phyloP scores from a whole-genome alignment of 1,284 basidiomycete species.

The Schizophyllum amplum region DNA sequence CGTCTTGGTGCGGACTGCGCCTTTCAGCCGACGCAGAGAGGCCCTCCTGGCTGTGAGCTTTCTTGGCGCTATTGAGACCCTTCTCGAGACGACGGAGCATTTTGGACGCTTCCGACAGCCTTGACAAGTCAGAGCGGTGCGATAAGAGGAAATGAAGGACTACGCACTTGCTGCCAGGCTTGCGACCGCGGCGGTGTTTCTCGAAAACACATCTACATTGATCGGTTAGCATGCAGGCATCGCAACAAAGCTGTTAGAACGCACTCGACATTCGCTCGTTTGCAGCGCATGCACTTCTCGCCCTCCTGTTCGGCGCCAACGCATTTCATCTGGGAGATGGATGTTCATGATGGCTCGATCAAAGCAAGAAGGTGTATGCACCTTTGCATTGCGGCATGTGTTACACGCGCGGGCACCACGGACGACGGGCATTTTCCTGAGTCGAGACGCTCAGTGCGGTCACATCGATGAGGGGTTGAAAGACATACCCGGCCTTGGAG shows the following conservation, averaged over 20 bases:
- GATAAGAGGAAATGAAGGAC: constrained; percentile 7
- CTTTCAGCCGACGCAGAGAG: constrained; percentile 25
- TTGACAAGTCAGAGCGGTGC: constrained; percentile 19
- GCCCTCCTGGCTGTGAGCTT: constrained; percentile 33
- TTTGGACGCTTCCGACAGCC: constrained; percentile 78
- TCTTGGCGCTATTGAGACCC: constrained; percentile 69
- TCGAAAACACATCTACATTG: constrained; percentile 69
- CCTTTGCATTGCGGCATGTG: constrained; percentile 77
- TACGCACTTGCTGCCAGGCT: constrained; percentile 79
- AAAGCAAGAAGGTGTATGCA: constrained; percentile 20
- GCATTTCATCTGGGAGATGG: constrained; percentile 67
- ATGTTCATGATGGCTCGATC: not conserved
- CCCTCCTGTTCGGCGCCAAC: constrained; percentile 77
- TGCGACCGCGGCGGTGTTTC: constrained; percentile 77
- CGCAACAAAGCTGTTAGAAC: constrained; percentile 14
- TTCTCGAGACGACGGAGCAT: constrained; percentile 80
- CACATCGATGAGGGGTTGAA: not conserved
- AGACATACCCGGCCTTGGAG: not conserved
- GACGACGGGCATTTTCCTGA: constrained; percentile 46
- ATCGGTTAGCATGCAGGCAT: constrained; percentile 7
- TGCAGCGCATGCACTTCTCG: constrained; percentile 70
- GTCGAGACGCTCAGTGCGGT: not conserved
- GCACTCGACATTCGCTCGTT: constrained; percentile 67
- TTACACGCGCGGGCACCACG: constrained; percentile 74
- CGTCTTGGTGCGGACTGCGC: constrained; percentile 25